Evolutionary conservation across 2,329 filamentous ascomycete species (phyloP).

Genomic region (Ramichloridium luteum): DNA sequence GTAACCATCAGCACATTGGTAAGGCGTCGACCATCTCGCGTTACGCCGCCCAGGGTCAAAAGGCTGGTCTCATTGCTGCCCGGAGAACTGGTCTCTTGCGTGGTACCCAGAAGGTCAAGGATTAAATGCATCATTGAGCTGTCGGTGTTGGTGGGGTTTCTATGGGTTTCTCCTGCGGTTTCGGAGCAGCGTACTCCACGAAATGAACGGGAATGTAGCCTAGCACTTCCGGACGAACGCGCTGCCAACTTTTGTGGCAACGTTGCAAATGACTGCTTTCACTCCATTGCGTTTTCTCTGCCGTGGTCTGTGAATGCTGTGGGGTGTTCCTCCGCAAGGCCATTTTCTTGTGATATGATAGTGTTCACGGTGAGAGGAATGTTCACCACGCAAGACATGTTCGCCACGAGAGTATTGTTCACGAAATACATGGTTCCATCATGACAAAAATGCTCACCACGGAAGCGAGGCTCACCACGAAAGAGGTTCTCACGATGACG

Average conservation of each 20-base stretch:
- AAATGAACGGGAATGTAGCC: constrained; percentile 19
- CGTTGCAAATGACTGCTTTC: neutral
- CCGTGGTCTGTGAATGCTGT: no score
- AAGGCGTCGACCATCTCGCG: constrained; percentile 99
- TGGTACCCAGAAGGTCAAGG: constrained; percentile 99
- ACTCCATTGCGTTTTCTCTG: no score
- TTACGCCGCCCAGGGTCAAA: constrained; percentile 96
- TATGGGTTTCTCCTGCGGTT: constrained; percentile 16
- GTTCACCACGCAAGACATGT: no score
- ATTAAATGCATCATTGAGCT: constrained; percentile 33
- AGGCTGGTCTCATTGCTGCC: constrained; percentile 99
- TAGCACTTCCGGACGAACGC: constrained; percentile 12
- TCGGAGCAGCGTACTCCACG: constrained; percentile 11
- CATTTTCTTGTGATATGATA: no score
- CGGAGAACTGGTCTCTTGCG: constrained; percentile 98
- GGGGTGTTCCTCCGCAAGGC: no score
- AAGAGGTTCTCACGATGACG: no score
- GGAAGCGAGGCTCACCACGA: no score
- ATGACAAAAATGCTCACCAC: no score
- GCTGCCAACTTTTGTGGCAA: constrained; percentile 5
- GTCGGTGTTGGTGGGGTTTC: constrained; percentile 22
- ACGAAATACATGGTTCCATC: no score
- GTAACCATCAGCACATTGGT: constrained; percentile 99
- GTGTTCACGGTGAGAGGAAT: no score
- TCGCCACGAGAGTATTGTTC: no score